A percentile compares a stretch with the other conserved stretches of the same genome.
phyloP scores from a whole-genome alignment of 768 basidiomycete genomes.

The Phylloporus scabripes region DNA sequence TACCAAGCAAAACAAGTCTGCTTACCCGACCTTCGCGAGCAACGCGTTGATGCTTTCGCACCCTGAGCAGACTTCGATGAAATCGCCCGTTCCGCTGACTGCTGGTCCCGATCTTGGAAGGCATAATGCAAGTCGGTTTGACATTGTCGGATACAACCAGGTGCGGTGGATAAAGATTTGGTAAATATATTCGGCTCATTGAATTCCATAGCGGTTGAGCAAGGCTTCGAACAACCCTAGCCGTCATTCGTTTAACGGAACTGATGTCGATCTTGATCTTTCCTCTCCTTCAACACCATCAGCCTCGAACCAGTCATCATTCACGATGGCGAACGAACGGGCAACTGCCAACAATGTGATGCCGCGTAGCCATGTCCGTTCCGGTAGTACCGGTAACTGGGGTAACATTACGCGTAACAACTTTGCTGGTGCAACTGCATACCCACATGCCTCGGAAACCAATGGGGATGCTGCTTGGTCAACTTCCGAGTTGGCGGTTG shows the following conservation, averaged over 20 bases:
- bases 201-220: conserved; percentile 37
- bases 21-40: conserved; percentile 58
- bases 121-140: conserved; percentile 62
- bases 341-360: conserved; percentile 28
- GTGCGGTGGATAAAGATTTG: conserved; percentile 34
- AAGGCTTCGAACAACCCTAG: conserved; percentile 44
- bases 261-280: conserved; percentile 58
- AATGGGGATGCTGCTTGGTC: conserved; percentile 54
- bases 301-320: conserved; percentile 40
- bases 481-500: conserved; percentile 46
- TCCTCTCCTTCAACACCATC: conserved; percentile 51
- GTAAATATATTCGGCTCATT: conserved; percentile 10
- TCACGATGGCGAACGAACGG: conserved; percentile 36
- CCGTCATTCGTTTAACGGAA: conserved; percentile 73
- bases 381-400: conserved; percentile 82
- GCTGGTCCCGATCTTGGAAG: conserved; percentile 83
- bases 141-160: conserved; percentile 69
- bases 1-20: conserved; percentile 77
- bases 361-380: conserved; percentile 63
- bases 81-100: conserved; percentile 76
- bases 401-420: conserved; percentile 53
- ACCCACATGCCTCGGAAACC: conserved; percentile 53
- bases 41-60: conserved; percentile 47
- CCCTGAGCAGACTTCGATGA: conserved; percentile 52
- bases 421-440: conserved; percentile 44